Evolutionary conservation across 2,329 filamentous ascomycete genomes (phyloP), one percentile per base, ranked within the genome.

Genomic region (Mycosphaerelloides madeirae): DNA sequence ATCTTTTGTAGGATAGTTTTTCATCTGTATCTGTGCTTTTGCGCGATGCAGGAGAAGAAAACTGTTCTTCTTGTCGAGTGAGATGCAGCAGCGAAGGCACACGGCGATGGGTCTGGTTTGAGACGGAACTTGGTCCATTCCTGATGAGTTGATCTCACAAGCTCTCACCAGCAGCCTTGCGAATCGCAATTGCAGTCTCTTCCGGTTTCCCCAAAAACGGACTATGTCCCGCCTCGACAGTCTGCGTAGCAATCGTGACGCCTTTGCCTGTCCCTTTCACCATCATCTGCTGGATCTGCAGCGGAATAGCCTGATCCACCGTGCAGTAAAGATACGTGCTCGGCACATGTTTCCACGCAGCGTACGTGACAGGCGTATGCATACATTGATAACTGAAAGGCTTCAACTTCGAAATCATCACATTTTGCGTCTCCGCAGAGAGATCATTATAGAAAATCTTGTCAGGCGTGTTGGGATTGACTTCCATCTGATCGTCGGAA

Each of bases 321-420:
- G 63, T 59, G 47, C 68, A 72, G n/a, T 68, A 39, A 9, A 73
- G 49, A 49, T 69, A 72, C 11, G 67, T 68, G 20, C 55, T 62
- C 2, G 67, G 63, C 18, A 73, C 62, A 33, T 65, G 50, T 41
- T 60, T 66, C 59, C 64, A 72, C 1, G 65, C 66, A 13, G 62
- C 63, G 29, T 65, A 63, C 39, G 40, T 51, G 6, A 51, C 43
- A 14, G 40, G 28, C 25, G 37, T 40, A 29, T 50, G 43, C 31
- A 44, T 38, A 6, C 43, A 38, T 37, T 49, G 41, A 41, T 49
- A 44, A 39, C 40, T 42, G 18, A 43, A 42, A 18, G 44, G 41
- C 19, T 31, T 44, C 12, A 48, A 28, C 13, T 44, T 34, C 29
- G 29, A 44, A 4, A 49, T 42, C 20, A 35, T 16, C 38, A 39